Percentiles rank a stretch among this genome's conserved stretches.
These are phyloP conservation scores for Cucumis hystrix DNA, from an alignment of 306 rosid species.

Conservation along the genomic window DNA sequence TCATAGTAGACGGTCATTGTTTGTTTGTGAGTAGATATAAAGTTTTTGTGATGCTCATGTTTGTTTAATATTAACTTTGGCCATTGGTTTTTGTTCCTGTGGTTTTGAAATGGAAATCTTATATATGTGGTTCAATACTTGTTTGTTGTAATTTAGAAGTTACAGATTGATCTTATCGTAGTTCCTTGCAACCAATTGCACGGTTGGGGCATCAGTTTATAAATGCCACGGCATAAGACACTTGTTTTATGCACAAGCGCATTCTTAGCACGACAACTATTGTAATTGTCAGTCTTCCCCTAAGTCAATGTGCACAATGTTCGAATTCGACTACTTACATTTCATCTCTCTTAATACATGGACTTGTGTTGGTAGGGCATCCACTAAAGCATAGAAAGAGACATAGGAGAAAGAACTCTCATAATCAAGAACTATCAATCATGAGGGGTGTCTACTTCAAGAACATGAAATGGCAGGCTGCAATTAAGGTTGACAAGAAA, in stretches of 20 bases:
- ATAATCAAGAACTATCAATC: conserved; percentile 55
- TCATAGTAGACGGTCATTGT: background rate
- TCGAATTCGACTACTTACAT: background rate
- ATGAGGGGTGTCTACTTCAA: conserved; percentile 94
- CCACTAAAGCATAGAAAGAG: conserved; percentile 81
- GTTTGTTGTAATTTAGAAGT: background rate
- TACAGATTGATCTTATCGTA: background rate
- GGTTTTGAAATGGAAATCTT: background rate
- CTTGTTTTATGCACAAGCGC: background rate
- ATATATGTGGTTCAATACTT: background rate
- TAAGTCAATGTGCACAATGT: background rate
- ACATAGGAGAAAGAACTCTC: conserved; percentile 67
- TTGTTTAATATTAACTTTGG: background rate
- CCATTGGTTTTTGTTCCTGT: background rate
- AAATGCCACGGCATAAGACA: background rate
- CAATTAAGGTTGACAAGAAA: conserved; percentile 93
- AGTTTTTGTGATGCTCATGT: background rate
- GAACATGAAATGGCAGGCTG: conserved; percentile 98
- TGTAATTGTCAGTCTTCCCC: background rate
- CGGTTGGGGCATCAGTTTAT: background rate
- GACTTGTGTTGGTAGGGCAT: conserved; percentile 32
- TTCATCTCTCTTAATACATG: background rate
- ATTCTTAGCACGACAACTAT: background rate
- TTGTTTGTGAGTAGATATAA: background rate
- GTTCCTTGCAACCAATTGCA: background rate